A percentile compares a stretch with the other conserved stretches of the same genome.
Evolutionary conservation across 345 rosid genomes (phyloP).

Genomic region (Reutealis trisperma): DNA sequence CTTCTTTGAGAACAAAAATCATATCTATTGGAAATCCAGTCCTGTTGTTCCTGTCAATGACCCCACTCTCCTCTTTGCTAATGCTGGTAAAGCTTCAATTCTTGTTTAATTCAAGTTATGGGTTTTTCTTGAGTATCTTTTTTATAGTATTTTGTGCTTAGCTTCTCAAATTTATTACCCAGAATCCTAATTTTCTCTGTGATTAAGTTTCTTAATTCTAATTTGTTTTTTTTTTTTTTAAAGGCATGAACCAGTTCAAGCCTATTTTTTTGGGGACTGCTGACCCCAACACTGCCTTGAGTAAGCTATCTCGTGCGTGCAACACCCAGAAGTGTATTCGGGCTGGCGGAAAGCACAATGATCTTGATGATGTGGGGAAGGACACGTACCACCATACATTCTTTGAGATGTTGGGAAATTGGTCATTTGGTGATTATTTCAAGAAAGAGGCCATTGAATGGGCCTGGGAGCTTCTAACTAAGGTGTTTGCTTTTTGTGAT

Average conservation of each 20-base stretch:
- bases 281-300: slow-evolving; percentile 74
- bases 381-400: slow-evolving; percentile 99
- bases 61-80: slow-evolving; percentile 91
- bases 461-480: slow-evolving; percentile 95
- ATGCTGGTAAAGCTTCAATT: slow-evolving; percentile 59
- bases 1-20: slow-evolving; percentile 66
- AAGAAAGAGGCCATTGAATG: slow-evolving; percentile 92
- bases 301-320: slow-evolving; percentile 77
- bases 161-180: not conserved
- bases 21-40: slow-evolving; percentile 82
- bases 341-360: slow-evolving; percentile 98
- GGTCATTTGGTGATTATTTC: slow-evolving; percentile 99
- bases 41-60: slow-evolving; percentile 91
- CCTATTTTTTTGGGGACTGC: slow-evolving; percentile 88
- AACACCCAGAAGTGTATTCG: slow-evolving; percentile 97
- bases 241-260: slow-evolving; percentile 97
- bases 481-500: slow-evolving; percentile 35
- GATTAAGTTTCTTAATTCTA: not conserved
- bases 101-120: too few species aligned
- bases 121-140: too few species aligned
- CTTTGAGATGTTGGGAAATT: slow-evolving; percentile 98
- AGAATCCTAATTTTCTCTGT: not conserved
- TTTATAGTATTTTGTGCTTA: not conserved
- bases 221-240: not conserved
- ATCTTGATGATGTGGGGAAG: slow-evolving; percentile 96